A percentile compares a stretch with the other conserved stretches of the same genome.
These are phyloP conservation scores for Hypseocharis bilobata DNA, from an alignment of 441 rosid species.

Conservation along the genomic window DNA sequence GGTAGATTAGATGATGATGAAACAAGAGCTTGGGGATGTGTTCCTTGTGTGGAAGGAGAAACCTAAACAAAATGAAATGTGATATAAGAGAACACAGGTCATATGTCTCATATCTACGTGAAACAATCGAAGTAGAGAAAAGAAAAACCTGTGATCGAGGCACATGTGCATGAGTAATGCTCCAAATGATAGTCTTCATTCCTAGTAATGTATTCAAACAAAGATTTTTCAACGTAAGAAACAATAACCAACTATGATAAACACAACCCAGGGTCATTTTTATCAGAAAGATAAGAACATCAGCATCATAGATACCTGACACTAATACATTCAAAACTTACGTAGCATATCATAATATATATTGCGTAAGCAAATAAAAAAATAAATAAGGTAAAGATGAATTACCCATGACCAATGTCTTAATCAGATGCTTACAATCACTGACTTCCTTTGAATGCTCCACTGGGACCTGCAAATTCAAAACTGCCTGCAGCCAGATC, in stretches of 20 bases:
- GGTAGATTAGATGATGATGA: conserved; percentile 50
- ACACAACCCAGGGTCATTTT: neutral
- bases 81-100: conserved; percentile 16
- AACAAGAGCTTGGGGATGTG: conserved; percentile 59
- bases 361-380: neutral
- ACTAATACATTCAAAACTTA: neutral
- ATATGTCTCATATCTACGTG: conserved; percentile 11
- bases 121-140: conserved; percentile 2
- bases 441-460: conserved; percentile 96
- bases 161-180: conserved; percentile 89
- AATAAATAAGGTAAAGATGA: conserved; percentile 13
- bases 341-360: neutral
- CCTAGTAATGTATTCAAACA: conserved; percentile 41
- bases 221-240: conserved; percentile 15
- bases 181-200: conserved; percentile 97
- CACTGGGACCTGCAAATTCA: conserved; percentile 83
- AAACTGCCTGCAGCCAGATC: conserved; percentile 73
- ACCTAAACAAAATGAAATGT: conserved; percentile 31
- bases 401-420: conserved; percentile 97
- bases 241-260: neutral
- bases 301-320: conserved; percentile 10
- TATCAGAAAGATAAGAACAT: neutral
- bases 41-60: conserved; percentile 49
- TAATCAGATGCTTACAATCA: conserved; percentile 89
- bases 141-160: conserved; percentile 73